phyloP scores from a whole-genome alignment of 306 rosid species.

The Luffa acutangula region DNA sequence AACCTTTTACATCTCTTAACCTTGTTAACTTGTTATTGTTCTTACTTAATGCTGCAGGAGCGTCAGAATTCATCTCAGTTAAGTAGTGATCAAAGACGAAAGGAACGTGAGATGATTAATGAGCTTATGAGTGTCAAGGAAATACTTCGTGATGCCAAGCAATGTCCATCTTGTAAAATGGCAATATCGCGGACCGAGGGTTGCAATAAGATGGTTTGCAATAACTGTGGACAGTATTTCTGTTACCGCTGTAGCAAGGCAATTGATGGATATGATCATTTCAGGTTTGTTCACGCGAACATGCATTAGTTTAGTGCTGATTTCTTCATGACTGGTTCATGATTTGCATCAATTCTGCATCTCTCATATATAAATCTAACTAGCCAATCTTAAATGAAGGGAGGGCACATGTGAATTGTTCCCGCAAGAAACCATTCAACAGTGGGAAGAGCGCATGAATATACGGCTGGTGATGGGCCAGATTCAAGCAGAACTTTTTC shows the following conservation, averaged over 20 bases:
- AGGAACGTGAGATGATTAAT: slow-evolving; percentile 62
- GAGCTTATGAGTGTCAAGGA: slow-evolving; percentile 65
- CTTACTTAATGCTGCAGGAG: slow-evolving; percentile 36
- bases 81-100: slow-evolving; percentile 40
- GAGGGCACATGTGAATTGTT: slow-evolving; percentile 63
- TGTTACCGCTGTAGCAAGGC: slow-evolving; percentile 76
- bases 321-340: slow-evolving; percentile 14
- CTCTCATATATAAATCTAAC: slow-evolving; percentile 8
- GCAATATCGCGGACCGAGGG: slow-evolving; percentile 77
- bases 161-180: slow-evolving; percentile 74
- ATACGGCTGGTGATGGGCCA: slow-evolving; percentile 52
- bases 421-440: slow-evolving; percentile 48
- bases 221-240: slow-evolving; percentile 66
- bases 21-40: neutral
- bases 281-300: slow-evolving; percentile 33
- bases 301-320: neutral
- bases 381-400: slow-evolving; percentile 19
- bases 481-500: slow-evolving; percentile 42
- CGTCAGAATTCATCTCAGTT: slow-evolving; percentile 61
- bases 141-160: slow-evolving; percentile 69
- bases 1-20: neutral
- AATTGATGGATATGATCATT: slow-evolving; percentile 65
- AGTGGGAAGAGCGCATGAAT: slow-evolving; percentile 61
- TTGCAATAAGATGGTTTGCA: slow-evolving; percentile 86
- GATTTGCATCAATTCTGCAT: neutral